phyloP scores from a whole-genome alignment of 805 yeast genomes.

The Lachancea dasiensis region DNA sequence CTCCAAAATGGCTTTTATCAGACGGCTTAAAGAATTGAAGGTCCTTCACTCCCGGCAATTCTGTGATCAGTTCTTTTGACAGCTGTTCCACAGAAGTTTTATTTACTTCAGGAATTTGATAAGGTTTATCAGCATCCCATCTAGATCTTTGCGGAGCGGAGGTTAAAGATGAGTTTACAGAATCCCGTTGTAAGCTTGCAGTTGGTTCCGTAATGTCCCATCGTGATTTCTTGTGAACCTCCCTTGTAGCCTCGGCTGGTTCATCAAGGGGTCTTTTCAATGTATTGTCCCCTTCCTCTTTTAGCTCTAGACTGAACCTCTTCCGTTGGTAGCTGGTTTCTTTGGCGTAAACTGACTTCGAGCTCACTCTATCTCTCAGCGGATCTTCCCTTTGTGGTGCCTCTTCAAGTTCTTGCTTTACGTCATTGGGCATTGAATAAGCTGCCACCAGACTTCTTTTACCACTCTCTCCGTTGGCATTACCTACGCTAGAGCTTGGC shows the following conservation, averaged over 20 bases:
- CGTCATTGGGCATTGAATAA: conserved; percentile 37
- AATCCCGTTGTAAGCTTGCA: too few relatives aligned
- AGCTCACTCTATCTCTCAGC: conserved; percentile 21
- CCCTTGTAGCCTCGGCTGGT: background rate
- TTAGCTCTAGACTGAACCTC: conserved; percentile 30
- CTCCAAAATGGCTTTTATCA: conserved; percentile 67
- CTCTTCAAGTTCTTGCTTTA: conserved; percentile 25
- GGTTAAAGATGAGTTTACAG: too few relatives aligned
- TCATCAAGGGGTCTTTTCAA: conserved; percentile 11
- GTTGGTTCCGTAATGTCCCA: conserved; percentile 11
- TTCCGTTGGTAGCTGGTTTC: conserved; percentile 46
- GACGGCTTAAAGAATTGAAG: conserved; percentile 63
- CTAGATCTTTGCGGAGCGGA: conserved; percentile 21
- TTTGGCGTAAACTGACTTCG: conserved; percentile 30
- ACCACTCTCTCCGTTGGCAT: background rate
- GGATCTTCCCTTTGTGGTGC: conserved; percentile 24
- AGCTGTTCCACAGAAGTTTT: conserved; percentile 25
- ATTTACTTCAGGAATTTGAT: conserved; percentile 48
- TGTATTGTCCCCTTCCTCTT: conserved; percentile 22
- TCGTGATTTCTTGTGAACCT: conserved; percentile 5
- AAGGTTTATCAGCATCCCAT: conserved; percentile 37
- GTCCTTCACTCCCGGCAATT: conserved; percentile 60
- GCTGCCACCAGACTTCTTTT: conserved; percentile 32
- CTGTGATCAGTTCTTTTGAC: conserved; percentile 40
- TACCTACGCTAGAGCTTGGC: conserved; percentile 1